These are phyloP conservation scores for Arabidopsis arenosa DNA, from an alignment of 345 rosid genomes.

Conservation along the genomic window DNA sequence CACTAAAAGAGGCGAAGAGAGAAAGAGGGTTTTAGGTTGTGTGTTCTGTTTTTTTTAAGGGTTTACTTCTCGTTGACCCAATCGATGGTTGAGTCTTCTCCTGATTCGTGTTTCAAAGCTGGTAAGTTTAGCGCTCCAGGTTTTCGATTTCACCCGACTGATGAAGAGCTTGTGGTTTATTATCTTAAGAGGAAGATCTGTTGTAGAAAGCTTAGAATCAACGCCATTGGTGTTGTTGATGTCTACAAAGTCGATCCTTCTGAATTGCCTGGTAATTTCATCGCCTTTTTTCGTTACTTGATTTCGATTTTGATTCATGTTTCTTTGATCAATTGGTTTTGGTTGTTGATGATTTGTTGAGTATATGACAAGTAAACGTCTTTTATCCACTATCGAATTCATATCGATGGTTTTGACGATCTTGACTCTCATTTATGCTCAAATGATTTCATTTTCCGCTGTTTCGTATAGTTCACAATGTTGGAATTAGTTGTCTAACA, in stretches of 20 bases:
- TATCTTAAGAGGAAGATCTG: constrained; percentile 91
- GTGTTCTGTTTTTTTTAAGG: no score
- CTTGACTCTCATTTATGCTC: no score
- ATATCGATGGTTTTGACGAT: no score
- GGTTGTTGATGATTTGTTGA: neutral
- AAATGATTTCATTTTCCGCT: no score
- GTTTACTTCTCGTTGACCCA: no score
- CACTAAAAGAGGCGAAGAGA: no score
- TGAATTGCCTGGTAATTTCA: constrained; percentile 75
- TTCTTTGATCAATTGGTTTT: neutral
- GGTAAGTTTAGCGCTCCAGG: constrained; percentile 81
- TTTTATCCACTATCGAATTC: no score
- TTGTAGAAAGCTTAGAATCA: constrained; percentile 52
- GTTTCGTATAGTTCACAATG: no score
- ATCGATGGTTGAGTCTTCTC: constrained; percentile 31
- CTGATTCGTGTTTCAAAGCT: constrained; percentile 41
- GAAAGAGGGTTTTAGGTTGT: no score
- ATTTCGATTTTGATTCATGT: neutral
- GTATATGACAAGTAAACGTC: no score
- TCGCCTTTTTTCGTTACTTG: neutral
- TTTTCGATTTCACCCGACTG: constrained; percentile 93
- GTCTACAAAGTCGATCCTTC: constrained; percentile 92
- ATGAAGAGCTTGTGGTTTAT: constrained; percentile 84
- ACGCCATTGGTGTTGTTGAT: constrained; percentile 77
- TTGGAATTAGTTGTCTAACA: neutral